A percentile compares a stretch with the other conserved stretches of the same genome.
Evolutionary conservation across 768 basidiomycete genomes (phyloP).

Genomic region (Lactifluus piperatus): DNA sequence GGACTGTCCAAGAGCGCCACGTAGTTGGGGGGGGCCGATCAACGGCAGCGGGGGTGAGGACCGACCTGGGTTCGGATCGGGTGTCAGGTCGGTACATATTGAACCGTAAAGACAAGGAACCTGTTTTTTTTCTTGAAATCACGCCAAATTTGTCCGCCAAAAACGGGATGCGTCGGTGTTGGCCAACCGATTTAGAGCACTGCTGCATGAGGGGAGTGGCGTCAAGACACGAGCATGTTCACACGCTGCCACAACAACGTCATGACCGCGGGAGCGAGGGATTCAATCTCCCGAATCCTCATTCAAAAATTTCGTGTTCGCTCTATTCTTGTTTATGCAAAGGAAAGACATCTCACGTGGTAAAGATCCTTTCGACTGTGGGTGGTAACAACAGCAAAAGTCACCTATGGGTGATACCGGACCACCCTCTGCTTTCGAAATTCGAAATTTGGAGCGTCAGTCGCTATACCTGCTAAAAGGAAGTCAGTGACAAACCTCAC

Average conservation of each 20-base stretch:
- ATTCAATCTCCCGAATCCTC: background rate
- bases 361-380: background rate
- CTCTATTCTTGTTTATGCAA: background rate
- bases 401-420: background rate
- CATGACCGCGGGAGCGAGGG: background rate
- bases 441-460: background rate
- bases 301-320: background rate
- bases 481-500: background rate
- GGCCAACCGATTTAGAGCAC: background rate
- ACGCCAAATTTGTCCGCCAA: background rate
- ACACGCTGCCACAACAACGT: background rate
- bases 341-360: background rate
- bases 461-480: conserved; percentile 1
- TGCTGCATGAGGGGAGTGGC: background rate
- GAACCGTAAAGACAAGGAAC: background rate
- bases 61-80: background rate
- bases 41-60: background rate
- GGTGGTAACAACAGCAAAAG: background rate
- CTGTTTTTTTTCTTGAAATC: background rate
- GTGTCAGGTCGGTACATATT: background rate
- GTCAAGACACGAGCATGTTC: background rate
- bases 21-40: background rate
- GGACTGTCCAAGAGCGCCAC: background rate
- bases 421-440: background rate
- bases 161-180: background rate